Base-by-base conservation (phyloP, 441 rosid genomes). In the Syzygium malaccense region DNA sequence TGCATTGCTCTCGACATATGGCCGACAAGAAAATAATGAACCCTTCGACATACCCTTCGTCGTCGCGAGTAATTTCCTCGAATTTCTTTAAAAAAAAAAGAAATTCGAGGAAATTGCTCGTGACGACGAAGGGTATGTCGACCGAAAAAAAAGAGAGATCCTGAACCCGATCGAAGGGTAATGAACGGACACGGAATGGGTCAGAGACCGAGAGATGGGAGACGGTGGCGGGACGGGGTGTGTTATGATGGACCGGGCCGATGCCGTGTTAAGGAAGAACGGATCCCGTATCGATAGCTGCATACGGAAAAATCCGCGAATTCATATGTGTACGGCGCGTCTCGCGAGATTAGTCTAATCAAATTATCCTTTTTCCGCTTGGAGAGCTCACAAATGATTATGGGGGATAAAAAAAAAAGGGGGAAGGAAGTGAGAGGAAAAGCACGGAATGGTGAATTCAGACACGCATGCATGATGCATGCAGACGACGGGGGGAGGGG, bases 301-400 rank as follows among this genome's bases (percentile, higher is more conserved):
- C 0, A 0, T 9, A 37, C 0, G 11, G 7, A 11, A 37, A 45
- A 45, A 7, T 1, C 37, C 17, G 5, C 5, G 3, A 13, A 75
- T 23, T 41, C 48, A 45, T 13, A 3, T 41, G 51, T 45, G 5
- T 3, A 6, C 41, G 3, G 10, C 3, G 17, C 3, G 4, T 41
- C 23, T 12, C 3, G 4, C 0, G 18, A 23, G 23, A 75, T 41
- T 12, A 23, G 5, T 23, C 5, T 23, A 41, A 0, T 7, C 18
- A 0, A 19, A 32, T 19, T 68, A 33, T 33, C 1, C 3, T 7
- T 19, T 3, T 3, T 7, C 9, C 48, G 10, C 3, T 25, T 0
- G 62, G 60, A 8, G 60, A 23, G 60, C 60, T 56, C 28, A 23
- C 48, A 7, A 45, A 25, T 33, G 3, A 10, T 25, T 20, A 10